Base-by-base conservation (phyloP, 192 early-diverging fungal genomes). In the Chytriomyces sp. region DNA sequence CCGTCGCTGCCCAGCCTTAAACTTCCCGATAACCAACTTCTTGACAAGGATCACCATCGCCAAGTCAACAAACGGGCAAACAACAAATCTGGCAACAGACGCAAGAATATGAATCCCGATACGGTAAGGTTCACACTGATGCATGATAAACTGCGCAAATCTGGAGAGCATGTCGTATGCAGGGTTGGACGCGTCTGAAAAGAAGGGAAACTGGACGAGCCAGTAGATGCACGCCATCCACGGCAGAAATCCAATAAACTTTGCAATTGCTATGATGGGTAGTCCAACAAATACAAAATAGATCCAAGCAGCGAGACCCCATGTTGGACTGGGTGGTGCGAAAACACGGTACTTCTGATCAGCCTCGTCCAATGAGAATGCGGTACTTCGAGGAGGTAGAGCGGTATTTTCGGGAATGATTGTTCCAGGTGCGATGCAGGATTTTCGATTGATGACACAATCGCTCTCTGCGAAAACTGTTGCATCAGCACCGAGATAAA, bases 391-490 rank as follows among this genome's bases (percentile, higher is more conserved):
- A 5, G 84, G 84, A 23, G 76, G 76, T n/a, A 86, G 49, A 49
- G 72, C 72, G 11, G 80, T 85, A 53, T 80, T 69, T 48, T 71
- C 28, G 18, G 82, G 84, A 53, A 86, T 26, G 20, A 72, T 73
- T 44, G 59, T 46, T n/a, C 84, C 84, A 59, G 82, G 48, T 20
- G 82, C 79, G n/a, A 86, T 68, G 23, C 72, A 76, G 66, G 79
- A 78, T 44, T 68, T 64, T 6, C 77, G 20, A 71, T 77, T 78
- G 59, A 86, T 61, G 50, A 60, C 64, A 45, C 77, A 77, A 46
- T 80, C 67, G 69, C 68, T 48, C 46, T 46, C 63, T 64, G 50
- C 35, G 46, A 67, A 13, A 61, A 74, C 57, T 18, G 18, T 16
- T 45, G 0, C 35, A 20, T 26, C 28, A 16, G 16, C n/a, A 16